Conservation (phyloP, 2,329 filamentous ascomycete species). For the Cadophora gregata region DNA sequence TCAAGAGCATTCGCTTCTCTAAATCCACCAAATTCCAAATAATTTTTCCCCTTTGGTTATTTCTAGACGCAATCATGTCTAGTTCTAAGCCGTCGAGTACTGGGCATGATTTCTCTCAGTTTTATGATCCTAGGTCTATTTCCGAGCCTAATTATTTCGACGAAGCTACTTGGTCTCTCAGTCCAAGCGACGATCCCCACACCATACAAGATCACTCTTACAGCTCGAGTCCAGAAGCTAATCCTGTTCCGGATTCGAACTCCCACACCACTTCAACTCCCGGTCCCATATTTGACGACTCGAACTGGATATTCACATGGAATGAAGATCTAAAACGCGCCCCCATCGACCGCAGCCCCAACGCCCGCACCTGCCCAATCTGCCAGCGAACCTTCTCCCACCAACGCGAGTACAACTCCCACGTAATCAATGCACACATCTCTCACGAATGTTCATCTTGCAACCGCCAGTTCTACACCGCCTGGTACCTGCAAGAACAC, state of each 20-base stretch:
- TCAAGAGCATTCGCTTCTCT: background rate
- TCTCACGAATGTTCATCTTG: background rate
- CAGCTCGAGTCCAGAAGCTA: background rate
- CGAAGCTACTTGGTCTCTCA: background rate
- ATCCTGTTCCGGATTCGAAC: background rate
- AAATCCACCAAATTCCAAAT: background rate
- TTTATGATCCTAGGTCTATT: background rate
- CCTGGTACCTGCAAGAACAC: background rate
- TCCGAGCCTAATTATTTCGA: background rate
- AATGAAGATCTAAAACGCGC: background rate
- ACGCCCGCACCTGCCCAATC: background rate
- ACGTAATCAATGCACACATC: background rate
- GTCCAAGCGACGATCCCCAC: background rate
- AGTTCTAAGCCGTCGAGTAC: background rate
- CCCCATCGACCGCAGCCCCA: background rate
- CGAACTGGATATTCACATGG: background rate
- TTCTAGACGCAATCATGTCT: background rate
- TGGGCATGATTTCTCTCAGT: background rate
- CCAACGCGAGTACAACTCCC: background rate
- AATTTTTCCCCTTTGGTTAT: background rate
- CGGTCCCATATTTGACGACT: background rate
- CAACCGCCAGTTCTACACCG: background rate
- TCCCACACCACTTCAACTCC: background rate
- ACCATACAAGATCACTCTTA: background rate
- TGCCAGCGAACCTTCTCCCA: background rate